Base-by-base conservation (phyloP, 176 grass and related monocot genomes). In the Leersia perrieri region DNA sequence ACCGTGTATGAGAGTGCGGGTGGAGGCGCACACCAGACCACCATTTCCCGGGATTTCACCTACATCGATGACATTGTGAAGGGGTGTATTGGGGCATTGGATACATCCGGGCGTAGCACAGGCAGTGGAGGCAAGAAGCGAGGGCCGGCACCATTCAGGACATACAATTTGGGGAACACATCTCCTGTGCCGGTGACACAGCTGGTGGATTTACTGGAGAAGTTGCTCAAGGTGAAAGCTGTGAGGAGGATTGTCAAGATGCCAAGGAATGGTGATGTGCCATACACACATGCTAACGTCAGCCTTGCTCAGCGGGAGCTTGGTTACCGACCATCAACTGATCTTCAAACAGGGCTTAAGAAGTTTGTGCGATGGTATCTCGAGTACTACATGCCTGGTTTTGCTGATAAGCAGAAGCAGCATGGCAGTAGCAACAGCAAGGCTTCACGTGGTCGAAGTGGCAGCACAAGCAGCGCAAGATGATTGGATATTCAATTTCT, bases 51-150 rank as follows among this genome's bases (percentile, higher is more conserved):
- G 34, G 93, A 95, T 80, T 95, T 95, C 87, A 95, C 92, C 82
- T 95, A 95, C 81, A 79, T 95, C 72, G 92, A 95, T 89, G 92
- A 95, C 77, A 86, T 95, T 77, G 93, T 95, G 41, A 92, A 89
- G 73, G 93, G 93, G 11, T 95, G 93, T 73, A 44, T 95, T 32
- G 93, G 77, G 30, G 92, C 93, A 53, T 61, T 95, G 72, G 93
- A 95, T 87, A 95, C 93, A 23, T 84, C 93, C 23, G 89, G 84
- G 15, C 75, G 66, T 14, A 92, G 89, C 76, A 92, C 90, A 2
- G 92, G 92, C 32, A 89, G 86, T 40, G 86, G 92, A 40, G 87
- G 89, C 66, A 95, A 92, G 81, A 95, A 92, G 78, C 87, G 87
- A 30, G 90, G 89, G 7, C 57, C 84, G 1, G 90, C 89, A 8